These are phyloP conservation scores for Pseudopithomyces maydicus DNA, from an alignment of 2,329 filamentous ascomycete genomes.

Conservation along the genomic window DNA sequence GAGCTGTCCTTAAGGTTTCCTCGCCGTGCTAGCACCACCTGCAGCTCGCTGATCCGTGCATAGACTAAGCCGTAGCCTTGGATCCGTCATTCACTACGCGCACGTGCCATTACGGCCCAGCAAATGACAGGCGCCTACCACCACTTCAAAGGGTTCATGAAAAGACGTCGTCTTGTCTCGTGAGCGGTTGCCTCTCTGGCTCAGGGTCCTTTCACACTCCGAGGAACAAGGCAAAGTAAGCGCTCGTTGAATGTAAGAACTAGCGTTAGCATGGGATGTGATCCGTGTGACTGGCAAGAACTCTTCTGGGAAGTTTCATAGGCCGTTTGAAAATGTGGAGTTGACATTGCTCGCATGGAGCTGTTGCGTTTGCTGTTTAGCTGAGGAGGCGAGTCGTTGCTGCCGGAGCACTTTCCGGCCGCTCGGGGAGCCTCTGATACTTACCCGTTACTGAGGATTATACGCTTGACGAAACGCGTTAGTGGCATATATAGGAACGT, in stretches of 20 bases:
- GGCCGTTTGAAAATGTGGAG: neutral
- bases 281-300: neutral
- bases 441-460: neutral
- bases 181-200: neutral
- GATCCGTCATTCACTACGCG: neutral
- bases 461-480: neutral
- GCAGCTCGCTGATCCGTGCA: neutral
- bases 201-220: neutral
- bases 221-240: neutral
- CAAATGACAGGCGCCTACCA: neutral
- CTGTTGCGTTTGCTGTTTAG: neutral
- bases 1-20: neutral
- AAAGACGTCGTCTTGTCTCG: neutral
- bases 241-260: neutral
- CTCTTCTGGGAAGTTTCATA: neutral
- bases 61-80: neutral
- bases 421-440: neutral
- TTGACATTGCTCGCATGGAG: neutral
- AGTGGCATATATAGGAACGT: neutral
- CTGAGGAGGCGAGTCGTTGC: neutral
- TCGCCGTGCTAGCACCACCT: neutral
- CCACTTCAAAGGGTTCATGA: neutral
- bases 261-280: neutral
- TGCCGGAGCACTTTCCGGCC: neutral
- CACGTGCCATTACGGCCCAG: neutral